Evolutionary conservation across 768 basidiomycete genomes (phyloP), one percentile per base, ranked within the genome.

Genomic region (Tricholoma hemisulphureum): DNA sequence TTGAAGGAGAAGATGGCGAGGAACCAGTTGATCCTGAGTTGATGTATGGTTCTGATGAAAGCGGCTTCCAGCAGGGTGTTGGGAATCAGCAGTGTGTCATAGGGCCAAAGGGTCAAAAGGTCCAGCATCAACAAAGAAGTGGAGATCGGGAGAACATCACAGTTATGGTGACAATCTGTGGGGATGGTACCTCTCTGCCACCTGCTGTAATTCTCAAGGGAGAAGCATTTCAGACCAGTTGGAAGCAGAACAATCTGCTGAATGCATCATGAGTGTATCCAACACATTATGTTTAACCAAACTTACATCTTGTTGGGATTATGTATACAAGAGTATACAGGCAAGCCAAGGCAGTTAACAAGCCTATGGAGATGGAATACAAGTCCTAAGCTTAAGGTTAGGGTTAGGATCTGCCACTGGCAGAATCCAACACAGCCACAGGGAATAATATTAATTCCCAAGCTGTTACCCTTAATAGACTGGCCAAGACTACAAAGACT

Each of bases 141-240:
- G 71, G 71, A 3, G 65, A 58, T 4, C 52, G 68, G 1, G 70
- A 78, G 55, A 75, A 71, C 48, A 74, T 67, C 24, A 77, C 75
- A 9, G 72, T 74, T 1, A 53, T 78, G 28, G 59, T 67, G 16
- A 72, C 72, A 6, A 77, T 77, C 41, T 72, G 73, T 60, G 70
- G 72, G 0, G 71, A 79, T 70, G 77, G 80, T 0, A 73, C 73
- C 1, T 41, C 61, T 0, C 54, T 71, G 0, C 65, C 68, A 1
- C 81, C 80, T 6, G 61, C 71, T 10, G 68, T 79, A 0, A 79
- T 80, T 18, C 72, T 70, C 63, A 75, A 79, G 52, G 78, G 77
- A 2, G 57, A 75, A 21, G 63, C 58, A 6, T 77, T 63, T 61
- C 65, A 71, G 51, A 55, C 65, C 2, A 69, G 63, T 16, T 81